Percentiles rank a stretch among this genome's conserved stretches.
Conservation (phyloP, 2,329 filamentous ascomycete genomes). For the Pseudocercospora eumusae region DNA sequence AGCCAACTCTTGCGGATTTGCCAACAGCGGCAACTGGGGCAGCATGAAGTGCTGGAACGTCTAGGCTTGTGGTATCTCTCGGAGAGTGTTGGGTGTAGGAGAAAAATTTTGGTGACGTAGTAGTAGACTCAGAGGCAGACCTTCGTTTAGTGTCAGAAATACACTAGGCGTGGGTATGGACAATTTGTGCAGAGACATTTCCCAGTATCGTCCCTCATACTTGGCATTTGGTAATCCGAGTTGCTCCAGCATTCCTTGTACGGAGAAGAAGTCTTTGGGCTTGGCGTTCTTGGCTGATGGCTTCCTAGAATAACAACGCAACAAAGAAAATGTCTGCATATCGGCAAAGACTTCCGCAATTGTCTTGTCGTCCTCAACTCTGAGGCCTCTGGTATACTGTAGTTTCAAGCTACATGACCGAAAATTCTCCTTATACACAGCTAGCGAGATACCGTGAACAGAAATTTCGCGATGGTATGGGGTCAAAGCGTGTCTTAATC, state of each 20-base stretch:
- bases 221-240: background rate
- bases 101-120: too few relatives aligned
- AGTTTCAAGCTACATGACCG: too few relatives aligned
- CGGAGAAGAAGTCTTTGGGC: background rate
- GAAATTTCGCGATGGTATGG: slow-evolving; percentile 5
- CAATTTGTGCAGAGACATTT: background rate
- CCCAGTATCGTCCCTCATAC: background rate
- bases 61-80: background rate
- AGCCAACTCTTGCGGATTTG: background rate
- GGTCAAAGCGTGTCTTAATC: slow-evolving; percentile 9
- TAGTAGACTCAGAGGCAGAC: background rate
- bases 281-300: slow-evolving; percentile 6
- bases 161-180: background rate
- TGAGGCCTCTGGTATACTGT: background rate
- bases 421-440: background rate
- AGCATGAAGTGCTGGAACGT: slow-evolving; percentile 5
- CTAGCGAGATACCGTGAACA: background rate
- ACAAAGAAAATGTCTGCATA: background rate
- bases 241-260: background rate
- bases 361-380: background rate
- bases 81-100: background rate
- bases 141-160: background rate
- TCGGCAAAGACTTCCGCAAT: background rate
- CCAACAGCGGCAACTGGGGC: background rate
- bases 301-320: background rate